These are phyloP conservation scores for Schwanniomyces sp. DNA, from an alignment of 805 yeast species.

Conservation along the genomic window DNA sequence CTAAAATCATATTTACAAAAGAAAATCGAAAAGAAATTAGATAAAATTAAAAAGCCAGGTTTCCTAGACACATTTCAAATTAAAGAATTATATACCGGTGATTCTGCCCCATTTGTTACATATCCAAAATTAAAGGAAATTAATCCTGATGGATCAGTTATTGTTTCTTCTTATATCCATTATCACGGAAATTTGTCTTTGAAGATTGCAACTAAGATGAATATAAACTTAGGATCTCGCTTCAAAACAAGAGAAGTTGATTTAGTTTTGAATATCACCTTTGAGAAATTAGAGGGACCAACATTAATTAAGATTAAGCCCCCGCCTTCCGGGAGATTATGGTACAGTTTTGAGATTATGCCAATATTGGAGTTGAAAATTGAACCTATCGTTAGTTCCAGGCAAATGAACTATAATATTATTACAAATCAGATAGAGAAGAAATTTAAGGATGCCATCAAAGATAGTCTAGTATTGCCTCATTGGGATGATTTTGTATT, in stretches of 20 bases:
- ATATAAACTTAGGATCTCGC: conserved; percentile 70
- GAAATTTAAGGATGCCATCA: conserved; percentile 74
- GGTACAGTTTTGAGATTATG: conserved; percentile 85
- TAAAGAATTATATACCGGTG: conserved; percentile 70
- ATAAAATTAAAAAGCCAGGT: conserved; percentile 81
- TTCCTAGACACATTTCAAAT: conserved; percentile 82
- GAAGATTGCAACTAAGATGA: conserved; percentile 78
- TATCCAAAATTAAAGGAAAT: conserved; percentile 67
- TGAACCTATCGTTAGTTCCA: conserved; percentile 89
- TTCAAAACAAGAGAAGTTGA: conserved; percentile 77
- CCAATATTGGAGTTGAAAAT: conserved; percentile 74
- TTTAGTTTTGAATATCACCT: conserved; percentile 65
- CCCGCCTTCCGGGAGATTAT: conserved; percentile 86
- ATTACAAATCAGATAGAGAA: conserved; percentile 79
- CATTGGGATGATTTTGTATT: conserved; percentile 85
- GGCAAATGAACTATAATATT: conserved; percentile 74
- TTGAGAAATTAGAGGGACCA: conserved; percentile 73
- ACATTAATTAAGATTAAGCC: conserved; percentile 71
- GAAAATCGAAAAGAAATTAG: conserved; percentile 68
- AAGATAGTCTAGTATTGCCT: conserved; percentile 80
- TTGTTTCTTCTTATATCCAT: conserved; percentile 57
- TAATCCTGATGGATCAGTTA: conserved; percentile 76
- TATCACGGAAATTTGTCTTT: conserved; percentile 78
- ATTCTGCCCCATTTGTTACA: conserved; percentile 76
- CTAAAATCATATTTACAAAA: conserved; percentile 57